These are phyloP conservation scores for Plasmodium knowlesi DNA, from an alignment of 169 alveolate genomes.

Conservation along the genomic window DNA sequence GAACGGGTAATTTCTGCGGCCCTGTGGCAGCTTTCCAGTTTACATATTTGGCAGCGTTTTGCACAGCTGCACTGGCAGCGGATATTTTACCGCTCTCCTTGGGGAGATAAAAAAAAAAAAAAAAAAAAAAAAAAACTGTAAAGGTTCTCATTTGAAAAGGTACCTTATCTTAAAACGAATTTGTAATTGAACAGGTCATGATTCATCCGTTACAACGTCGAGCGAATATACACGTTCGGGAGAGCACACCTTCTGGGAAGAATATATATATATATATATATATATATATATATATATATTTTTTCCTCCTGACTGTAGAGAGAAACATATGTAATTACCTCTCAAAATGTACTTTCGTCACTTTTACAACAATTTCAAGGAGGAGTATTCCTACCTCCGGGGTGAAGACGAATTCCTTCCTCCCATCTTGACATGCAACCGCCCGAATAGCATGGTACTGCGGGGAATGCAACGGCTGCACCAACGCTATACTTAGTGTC, in stretches of 20 bases:
- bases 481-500: not conserved
- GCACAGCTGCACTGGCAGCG: not conserved
- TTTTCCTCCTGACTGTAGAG: not conserved
- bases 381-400: conserved; percentile 46
- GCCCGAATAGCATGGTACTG: conserved; percentile 38
- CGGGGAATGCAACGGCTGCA: not conserved
- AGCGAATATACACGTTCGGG: not conserved
- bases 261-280: too few species aligned
- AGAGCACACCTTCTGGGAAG: not conserved
- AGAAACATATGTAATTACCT: not conserved
- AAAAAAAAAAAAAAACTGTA: not conserved
- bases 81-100: not conserved
- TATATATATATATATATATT: too few species aligned
- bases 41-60: not conserved
- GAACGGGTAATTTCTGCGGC: not conserved
- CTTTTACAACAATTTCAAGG: conserved; percentile 61
- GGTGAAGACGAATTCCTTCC: conserved; percentile 34
- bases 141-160: not conserved
- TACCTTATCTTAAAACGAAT: not conserved
- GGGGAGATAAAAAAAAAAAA: not conserved
- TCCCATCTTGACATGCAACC: conserved; percentile 26
- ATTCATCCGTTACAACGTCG: not conserved
- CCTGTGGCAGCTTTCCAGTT: not conserved
- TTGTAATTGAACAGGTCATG: not conserved
- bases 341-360: conserved; percentile 23